phyloP scores from a whole-genome alignment of 1,139 yeast species.

The Sugiyamaella grinbergsii region DNA sequence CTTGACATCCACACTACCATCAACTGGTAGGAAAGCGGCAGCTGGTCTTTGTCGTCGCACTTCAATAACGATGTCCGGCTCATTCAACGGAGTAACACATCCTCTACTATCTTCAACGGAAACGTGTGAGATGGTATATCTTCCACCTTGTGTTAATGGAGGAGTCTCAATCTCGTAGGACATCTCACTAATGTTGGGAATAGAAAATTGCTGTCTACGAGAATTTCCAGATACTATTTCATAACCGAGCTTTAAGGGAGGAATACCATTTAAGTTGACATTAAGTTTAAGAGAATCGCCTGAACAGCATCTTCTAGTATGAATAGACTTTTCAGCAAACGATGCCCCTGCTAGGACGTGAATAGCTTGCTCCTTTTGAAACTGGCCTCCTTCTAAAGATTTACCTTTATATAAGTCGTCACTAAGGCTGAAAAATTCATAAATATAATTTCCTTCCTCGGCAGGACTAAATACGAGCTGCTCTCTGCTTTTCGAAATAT shows the following conservation, averaged over 20 bases:
- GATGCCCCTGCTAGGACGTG: conserved; percentile 45
- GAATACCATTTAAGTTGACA: conserved; percentile 68
- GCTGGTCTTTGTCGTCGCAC: conserved; percentile 71
- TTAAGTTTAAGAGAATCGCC: conserved; percentile 54
- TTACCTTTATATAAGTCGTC: conserved; percentile 43
- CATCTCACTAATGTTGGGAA: conserved; percentile 48
- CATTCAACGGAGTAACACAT: conserved; percentile 69
- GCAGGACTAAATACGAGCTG: conserved; percentile 74
- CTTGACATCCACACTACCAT: conserved; percentile 37
- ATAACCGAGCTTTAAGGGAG: conserved; percentile 73
- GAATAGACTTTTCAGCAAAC: conserved; percentile 31
- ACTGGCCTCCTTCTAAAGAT: conserved; percentile 37
- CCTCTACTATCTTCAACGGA: conserved; percentile 71
- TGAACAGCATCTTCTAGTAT: conserved; percentile 44
- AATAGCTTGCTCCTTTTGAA: conserved; percentile 40
- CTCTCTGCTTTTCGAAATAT: conserved; percentile 45
- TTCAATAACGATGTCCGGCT: conserved; percentile 58
- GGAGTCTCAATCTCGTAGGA: conserved; percentile 56
- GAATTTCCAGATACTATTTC: conserved; percentile 56
- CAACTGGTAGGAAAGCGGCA: conserved; percentile 50
- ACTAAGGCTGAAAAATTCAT: conserved; percentile 56
- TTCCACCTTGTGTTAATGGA: conserved; percentile 63
- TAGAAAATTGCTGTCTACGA: conserved; percentile 47
- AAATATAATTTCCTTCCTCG: conserved; percentile 76
- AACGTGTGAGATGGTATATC: conserved; percentile 61